phyloP scores from a whole-genome alignment of 768 basidiomycete genomes.

The Suillus hirtellus region DNA sequence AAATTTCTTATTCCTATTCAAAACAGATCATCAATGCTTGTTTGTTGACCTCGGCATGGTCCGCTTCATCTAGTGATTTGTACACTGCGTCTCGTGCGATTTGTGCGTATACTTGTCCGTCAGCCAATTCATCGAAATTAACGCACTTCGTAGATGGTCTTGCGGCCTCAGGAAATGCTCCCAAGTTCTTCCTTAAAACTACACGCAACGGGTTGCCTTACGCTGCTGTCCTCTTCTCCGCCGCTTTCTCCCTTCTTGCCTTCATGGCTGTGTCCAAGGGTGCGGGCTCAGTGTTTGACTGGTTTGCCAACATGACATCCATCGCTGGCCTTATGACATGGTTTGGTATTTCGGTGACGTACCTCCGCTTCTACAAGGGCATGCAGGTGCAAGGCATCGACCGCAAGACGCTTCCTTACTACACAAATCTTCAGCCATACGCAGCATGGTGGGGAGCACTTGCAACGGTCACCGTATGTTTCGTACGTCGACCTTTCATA shows the following conservation, averaged over 20 bases:
- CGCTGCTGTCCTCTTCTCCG: conserved; percentile 66
- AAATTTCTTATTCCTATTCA: conserved; percentile 1
- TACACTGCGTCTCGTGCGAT: conserved; percentile 88
- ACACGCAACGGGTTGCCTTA: conserved; percentile 76
- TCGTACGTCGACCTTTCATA: conserved; percentile 47
- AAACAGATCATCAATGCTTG: conserved; percentile 75
- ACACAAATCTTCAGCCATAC: conserved; percentile 65
- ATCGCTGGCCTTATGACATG: conserved; percentile 74
- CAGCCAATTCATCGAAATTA: conserved; percentile 4
- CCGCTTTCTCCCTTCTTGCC: conserved; percentile 67
- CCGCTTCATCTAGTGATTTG: conserved; percentile 85
- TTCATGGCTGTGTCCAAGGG: conserved; percentile 76
- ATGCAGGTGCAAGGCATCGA: conserved; percentile 78
- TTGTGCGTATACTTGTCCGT: conserved; percentile 47
- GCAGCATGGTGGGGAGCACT: conserved; percentile 57
- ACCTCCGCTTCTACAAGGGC: conserved; percentile 84
- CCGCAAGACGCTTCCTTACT: conserved; percentile 70
- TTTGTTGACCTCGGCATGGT: conserved; percentile 89
- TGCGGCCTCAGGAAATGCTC: conserved; percentile 78
- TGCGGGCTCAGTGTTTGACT: conserved; percentile 74
- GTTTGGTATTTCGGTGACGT: conserved; percentile 76
- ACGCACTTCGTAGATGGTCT: conserved; percentile 63
- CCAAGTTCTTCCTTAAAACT: conserved; percentile 71
- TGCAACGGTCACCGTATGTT: conserved; percentile 49
- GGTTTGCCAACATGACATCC: conserved; percentile 80